phyloP scores from a whole-genome alignment of 2,329 filamentous ascomycete genomes.

The Ophiostoma quercus region DNA sequence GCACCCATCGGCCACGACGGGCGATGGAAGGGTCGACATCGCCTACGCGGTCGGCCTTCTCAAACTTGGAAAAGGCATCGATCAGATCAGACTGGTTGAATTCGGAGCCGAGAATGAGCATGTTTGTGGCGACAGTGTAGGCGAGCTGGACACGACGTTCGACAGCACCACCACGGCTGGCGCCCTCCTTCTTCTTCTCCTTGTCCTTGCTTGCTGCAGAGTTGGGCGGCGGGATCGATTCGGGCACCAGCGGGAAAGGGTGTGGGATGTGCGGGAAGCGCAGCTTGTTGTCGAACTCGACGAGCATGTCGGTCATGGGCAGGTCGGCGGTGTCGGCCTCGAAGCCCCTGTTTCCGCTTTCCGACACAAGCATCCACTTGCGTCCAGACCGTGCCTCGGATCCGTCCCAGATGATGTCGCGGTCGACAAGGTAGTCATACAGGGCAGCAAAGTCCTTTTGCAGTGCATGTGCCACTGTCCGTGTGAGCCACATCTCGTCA shows the following conservation, averaged over 20 bases:
- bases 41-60: constrained; percentile 48
- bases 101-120: constrained; percentile 50
- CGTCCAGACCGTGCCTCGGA: constrained; percentile 56
- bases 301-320: constrained; percentile 61
- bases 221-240: constrained; percentile 39
- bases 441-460: constrained; percentile 62
- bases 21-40: constrained; percentile 51
- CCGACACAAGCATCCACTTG: constrained; percentile 59
- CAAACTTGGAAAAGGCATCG: constrained; percentile 52
- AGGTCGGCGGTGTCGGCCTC: constrained; percentile 49
- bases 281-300: constrained; percentile 59
- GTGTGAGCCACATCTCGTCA: constrained; percentile 56
- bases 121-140: constrained; percentile 57
- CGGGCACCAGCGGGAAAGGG: constrained; percentile 60
- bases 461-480: constrained; percentile 51
- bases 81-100: constrained; percentile 51
- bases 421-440: constrained; percentile 66
- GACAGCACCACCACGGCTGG: constrained; percentile 32
- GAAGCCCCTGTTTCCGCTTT: constrained; percentile 43
- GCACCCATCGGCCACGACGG: constrained; percentile 55
- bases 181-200: constrained; percentile 27
- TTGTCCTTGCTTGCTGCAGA: constrained; percentile 21
- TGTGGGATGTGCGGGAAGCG: constrained; percentile 62
- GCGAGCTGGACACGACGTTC: constrained; percentile 52
- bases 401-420: constrained; percentile 60